Evolutionary conservation across 2,329 filamentous ascomycete species (phyloP).

Genomic region (Parascedosporium putredinis): DNA sequence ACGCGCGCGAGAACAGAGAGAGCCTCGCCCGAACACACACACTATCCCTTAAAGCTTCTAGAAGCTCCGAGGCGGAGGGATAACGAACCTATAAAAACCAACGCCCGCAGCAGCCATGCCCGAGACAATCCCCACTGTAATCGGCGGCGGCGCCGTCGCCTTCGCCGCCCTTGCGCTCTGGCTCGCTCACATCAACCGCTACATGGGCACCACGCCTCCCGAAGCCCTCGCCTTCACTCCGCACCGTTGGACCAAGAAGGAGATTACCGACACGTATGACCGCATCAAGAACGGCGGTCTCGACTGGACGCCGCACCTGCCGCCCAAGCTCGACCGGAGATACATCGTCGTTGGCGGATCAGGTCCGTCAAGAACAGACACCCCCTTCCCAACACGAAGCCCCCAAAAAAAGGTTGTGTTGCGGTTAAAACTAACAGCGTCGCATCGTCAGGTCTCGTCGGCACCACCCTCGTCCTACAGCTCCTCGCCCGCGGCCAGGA

Average conservation of each 20-base stretch:
- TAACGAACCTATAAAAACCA: neutral
- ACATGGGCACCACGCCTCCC: slow-evolving; percentile 25
- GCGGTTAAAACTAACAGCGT: neutral
- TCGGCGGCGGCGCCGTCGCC: neutral
- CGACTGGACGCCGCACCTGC: slow-evolving; percentile 27
- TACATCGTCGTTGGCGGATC: slow-evolving; percentile 37
- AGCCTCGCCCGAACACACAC: too few species aligned
- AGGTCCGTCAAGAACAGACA: slow-evolving; percentile 21
- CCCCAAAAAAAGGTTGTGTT: too few species aligned
- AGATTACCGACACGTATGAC: slow-evolving; percentile 24
- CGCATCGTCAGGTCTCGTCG: slow-evolving; percentile 35
- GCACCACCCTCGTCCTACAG: slow-evolving; percentile 42
- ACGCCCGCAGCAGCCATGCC: neutral
- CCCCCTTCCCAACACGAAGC: neutral
- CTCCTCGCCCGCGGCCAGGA: slow-evolving; percentile 41
- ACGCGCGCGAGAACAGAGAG: neutral
- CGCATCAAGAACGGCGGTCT: slow-evolving; percentile 24
- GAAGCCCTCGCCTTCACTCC: slow-evolving; percentile 22
- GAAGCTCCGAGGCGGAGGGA: too few species aligned
- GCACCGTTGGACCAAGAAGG: slow-evolving; percentile 25
- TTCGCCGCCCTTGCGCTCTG: neutral
- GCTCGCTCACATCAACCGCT: slow-evolving; percentile 21
- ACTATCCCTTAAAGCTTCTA: too few species aligned
- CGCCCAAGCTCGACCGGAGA: slow-evolving; percentile 28
- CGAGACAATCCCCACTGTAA: neutral